Base-by-base conservation (phyloP, 1,284 basidiomycete genomes). In the Pseudozyma sp. region DNA sequence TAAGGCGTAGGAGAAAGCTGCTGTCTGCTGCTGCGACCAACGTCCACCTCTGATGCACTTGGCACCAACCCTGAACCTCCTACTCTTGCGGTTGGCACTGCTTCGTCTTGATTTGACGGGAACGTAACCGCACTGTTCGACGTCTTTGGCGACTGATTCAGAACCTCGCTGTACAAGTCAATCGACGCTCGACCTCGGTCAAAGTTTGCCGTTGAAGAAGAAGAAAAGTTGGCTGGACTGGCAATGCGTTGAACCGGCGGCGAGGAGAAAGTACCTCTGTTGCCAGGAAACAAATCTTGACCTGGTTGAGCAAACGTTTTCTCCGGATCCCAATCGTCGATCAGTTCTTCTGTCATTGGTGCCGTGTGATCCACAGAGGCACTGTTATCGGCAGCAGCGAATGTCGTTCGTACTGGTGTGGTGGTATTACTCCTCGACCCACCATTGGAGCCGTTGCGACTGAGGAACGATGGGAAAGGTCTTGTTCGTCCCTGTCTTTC, bases 261-360 rank as follows among this genome's bases (percentile, higher is more conserved):
- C 4, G 71, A 74, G 5, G 55, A 52, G 21, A 62, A 52, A 2
- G 36, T 49, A 14, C 52, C 59, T 2, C 71, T 55, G 14, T 57
- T 59, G 44, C 54, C 18, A 4, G 71, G 66, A 19, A 62, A 59
- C 16, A 74, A 58, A 47, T 74, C 59, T 47, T 74, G 71, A 1
- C 71, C 66, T 1, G 71, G 71, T 36, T 70, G 66, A 0, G 71
- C 71, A 45, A 74, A 74, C 11, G 71, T 74, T 52, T 74, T 66
- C 25, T 70, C 66, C 5, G 71, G 71, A 51, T 66, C 66, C 71
- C 71, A 74, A 31, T 74, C 71, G 25, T 66, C 66, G 44, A 63
- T 63, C 14, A 59, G 7, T 34, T 69, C 54, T 3, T 36, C 10
- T 1, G 54, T 55, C 21, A 5, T 63, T 60, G 16, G 52, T 39